Percentiles rank a stretch among this genome's conserved stretches.
Conservation (phyloP, 495 filamentous ascomycete species). For the Parachaetomium inaequale region DNA sequence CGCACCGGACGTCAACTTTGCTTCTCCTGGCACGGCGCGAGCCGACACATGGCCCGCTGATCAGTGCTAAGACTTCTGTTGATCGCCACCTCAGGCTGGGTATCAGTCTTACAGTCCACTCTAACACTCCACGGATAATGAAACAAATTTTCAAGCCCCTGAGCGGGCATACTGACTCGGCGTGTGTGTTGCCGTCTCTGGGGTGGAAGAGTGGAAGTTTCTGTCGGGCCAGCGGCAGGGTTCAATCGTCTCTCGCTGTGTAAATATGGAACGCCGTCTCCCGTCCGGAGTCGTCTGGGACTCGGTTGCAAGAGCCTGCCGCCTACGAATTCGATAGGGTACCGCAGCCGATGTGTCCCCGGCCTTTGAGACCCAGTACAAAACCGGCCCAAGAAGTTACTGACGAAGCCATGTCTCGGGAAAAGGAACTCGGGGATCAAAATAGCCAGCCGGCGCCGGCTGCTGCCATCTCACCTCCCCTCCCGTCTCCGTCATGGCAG, state of each 20-base stretch:
- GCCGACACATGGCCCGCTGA: background rate
- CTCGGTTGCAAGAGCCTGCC: background rate
- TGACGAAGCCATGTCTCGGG: background rate
- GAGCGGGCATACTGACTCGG: background rate
- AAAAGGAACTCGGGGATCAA: background rate
- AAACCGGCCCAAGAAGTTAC: background rate
- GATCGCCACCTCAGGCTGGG: background rate
- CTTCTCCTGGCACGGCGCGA: background rate
- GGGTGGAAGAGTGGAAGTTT: background rate
- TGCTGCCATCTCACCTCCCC: background rate
- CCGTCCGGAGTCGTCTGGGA: background rate
- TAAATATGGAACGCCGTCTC: background rate
- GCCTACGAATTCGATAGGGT: background rate
- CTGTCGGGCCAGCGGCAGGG: background rate
- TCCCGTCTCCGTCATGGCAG: too few relatives aligned
- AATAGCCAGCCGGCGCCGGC: background rate
- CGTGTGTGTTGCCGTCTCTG: background rate
- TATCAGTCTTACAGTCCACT: background rate
- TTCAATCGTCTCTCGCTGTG: background rate
- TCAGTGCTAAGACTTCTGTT: background rate
- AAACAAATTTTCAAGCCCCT: background rate
- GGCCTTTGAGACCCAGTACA: background rate
- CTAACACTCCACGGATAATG: background rate
- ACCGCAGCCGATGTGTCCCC: background rate
- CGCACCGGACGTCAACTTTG: background rate